Base-by-base conservation (phyloP, 2,329 filamentous ascomycete species). In the Colletotrichum cordylinicola region DNA sequence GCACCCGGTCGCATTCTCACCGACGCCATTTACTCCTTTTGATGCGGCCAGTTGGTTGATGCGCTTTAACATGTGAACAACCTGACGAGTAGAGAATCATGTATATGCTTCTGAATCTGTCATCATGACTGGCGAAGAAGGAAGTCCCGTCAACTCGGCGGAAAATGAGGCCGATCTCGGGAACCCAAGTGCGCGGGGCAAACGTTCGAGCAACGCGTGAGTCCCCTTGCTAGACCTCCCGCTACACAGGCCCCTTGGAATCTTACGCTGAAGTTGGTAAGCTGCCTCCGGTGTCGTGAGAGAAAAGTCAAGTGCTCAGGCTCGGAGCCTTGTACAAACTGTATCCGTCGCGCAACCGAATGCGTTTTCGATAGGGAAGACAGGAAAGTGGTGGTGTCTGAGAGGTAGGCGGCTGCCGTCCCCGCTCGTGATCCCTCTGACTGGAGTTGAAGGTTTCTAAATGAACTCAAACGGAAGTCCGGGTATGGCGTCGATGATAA, bases 361-460 rank as follows among this genome's bases (percentile, higher is more conserved):
- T 76, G 70, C n/a, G 65, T 73, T 10, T 76, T 73, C 21, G 70
- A 76, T 27, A 67, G 60, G 35, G 74, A 76, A 12, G 74, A 76
- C 29, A 72, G 71, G 48, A 76, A 76, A 21, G 74, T 76, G 4
- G 58, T 76, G 15, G 70, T 76, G 0, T 73, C 74, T 21, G 73
- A 75, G 24, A 72, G 73, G 73, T 75, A 55, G 12, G 15, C 35
- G 8, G 16, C 18, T 27, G 1, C 31, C 13, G 10, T 8, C 27
- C n/a, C 62, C 18, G 6, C 6, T 12, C 43, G n/a, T 52, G 43
- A 52, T 52, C 12, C 0, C 43, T 21, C 43, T 52, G n/a, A 52
- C 43, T 4, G 43, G 6, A 52, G 13, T 52, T 9, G 0, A 58
- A 76, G 74, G 8, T 69, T 70, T 37, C 8, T 76, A 4, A 65